Conservation (phyloP, 805 yeast species). For the Dipodascopsis tothii region DNA sequence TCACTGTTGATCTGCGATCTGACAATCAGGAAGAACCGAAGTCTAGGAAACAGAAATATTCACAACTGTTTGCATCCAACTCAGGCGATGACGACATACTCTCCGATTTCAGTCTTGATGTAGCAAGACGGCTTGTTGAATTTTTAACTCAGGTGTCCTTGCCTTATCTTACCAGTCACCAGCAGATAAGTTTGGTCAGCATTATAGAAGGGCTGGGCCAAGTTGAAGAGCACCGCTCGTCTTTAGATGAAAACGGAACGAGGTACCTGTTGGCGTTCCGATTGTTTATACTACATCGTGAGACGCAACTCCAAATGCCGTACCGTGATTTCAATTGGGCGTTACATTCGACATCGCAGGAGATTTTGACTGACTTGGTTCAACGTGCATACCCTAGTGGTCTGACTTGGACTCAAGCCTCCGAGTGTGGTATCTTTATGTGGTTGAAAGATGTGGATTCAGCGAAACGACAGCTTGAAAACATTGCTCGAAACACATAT, state of each 20-base stretch:
- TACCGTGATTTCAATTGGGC: slow-evolving; percentile 89
- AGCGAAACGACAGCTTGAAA: slow-evolving; percentile 51
- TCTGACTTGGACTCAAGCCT: slow-evolving; percentile 54
- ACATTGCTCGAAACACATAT: slow-evolving; percentile 66
- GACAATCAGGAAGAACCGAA: slow-evolving; percentile 1
- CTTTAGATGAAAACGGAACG: slow-evolving; percentile 58
- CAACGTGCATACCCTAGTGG: slow-evolving; percentile 38
- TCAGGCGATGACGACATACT: slow-evolving; percentile 8
- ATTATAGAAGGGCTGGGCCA: slow-evolving; percentile 58
- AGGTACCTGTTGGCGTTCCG: slow-evolving; percentile 40
- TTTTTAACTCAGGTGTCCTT: slow-evolving; percentile 57
- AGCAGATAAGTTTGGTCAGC: slow-evolving; percentile 72
- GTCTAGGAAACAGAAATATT: slow-evolving; percentile 13
- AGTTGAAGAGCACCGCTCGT: slow-evolving; percentile 38
- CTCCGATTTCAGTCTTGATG: slow-evolving; percentile 35
- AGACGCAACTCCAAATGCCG: slow-evolving; percentile 46
- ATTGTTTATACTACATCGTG: slow-evolving; percentile 40
- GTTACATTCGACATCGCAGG: slow-evolving; percentile 70
- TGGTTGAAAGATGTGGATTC: slow-evolving; percentile 51
- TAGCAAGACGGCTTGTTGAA: slow-evolving; percentile 47
- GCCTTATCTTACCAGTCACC: slow-evolving; percentile 83
- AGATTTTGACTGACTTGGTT: slow-evolving; percentile 48
- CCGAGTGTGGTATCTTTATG: slow-evolving; percentile 56
- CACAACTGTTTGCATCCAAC: slow-evolving; percentile 6
- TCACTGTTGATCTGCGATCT: background rate